A percentile compares a stretch with the other conserved stretches of the same genome.
Conservation (phyloP, 441 rosid species). For the Gossypium gossypioides region DNA sequence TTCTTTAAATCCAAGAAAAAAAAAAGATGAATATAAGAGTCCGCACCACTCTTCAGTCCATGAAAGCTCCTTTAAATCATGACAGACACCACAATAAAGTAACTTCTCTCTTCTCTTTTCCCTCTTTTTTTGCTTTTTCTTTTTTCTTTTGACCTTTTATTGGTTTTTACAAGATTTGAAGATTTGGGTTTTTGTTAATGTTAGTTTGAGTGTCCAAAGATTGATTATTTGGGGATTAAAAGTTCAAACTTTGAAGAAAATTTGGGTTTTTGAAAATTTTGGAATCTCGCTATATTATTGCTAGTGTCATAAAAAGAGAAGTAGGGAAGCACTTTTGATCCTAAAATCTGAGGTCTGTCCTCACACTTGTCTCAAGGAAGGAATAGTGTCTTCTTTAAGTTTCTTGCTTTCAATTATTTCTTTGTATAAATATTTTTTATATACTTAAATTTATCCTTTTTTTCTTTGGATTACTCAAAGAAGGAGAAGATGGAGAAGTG, state of each 20-base stretch:
- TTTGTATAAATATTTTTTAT: neutral
- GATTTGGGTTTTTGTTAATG: slow-evolving; percentile 6
- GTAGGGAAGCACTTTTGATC: slow-evolving; percentile 38
- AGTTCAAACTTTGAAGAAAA: neutral
- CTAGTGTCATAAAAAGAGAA: slow-evolving; percentile 13
- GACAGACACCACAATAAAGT: slow-evolving; percentile 30
- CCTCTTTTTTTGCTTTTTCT: slow-evolving; percentile 2
- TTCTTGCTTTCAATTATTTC: slow-evolving; percentile 12
- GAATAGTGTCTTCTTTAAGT: slow-evolving; percentile 34
- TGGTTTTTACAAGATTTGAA: slow-evolving; percentile 11
- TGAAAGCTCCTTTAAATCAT: slow-evolving; percentile 54
- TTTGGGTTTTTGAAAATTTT: slow-evolving; percentile 14
- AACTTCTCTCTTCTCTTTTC: slow-evolving; percentile 14
- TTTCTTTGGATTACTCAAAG: slow-evolving; percentile 19
- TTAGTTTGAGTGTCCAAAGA: neutral
- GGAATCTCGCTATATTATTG: slow-evolving; percentile 11
- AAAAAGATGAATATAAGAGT: slow-evolving; percentile 53
- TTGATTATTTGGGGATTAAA: neutral
- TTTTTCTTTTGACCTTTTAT: neutral
- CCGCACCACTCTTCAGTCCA: slow-evolving; percentile 54
- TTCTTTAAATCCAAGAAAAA: slow-evolving; percentile 5
- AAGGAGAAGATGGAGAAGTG: slow-evolving; percentile 44
- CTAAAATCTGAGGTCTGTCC: slow-evolving; percentile 32
- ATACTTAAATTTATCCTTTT: neutral
- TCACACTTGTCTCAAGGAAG: slow-evolving; percentile 53